Conservation (phyloP, 176 grass and related monocot species). For the Oryza coarctata region DNA sequence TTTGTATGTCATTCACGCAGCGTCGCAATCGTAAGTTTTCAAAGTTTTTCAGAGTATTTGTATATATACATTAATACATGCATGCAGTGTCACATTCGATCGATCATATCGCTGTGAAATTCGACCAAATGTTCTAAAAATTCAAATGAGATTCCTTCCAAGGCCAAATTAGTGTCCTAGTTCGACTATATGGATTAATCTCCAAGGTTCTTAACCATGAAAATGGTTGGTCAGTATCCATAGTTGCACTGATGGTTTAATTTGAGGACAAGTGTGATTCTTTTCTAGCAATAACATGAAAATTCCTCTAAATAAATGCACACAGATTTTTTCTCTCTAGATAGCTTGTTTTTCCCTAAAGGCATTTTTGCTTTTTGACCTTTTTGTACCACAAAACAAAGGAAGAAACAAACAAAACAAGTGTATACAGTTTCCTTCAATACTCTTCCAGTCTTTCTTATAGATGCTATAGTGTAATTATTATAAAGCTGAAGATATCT, state of each 20-base stretch:
- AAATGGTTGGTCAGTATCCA: too few relatives aligned
- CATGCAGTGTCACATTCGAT: too few relatives aligned
- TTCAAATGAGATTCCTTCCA: too few relatives aligned
- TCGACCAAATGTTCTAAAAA: too few relatives aligned
- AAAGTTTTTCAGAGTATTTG: neutral
- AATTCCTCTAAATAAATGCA: neutral
- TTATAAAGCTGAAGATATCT: neutral
- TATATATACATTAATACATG: neutral
- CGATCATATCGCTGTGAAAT: too few relatives aligned
- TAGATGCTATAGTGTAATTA: neutral
- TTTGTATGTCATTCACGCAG: slow-evolving; percentile 5
- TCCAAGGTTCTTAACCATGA: too few relatives aligned
- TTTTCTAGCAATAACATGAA: neutral
- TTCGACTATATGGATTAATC: too few relatives aligned
- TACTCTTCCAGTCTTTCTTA: neutral
- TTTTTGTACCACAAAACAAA: neutral
- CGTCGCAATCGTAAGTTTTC: neutral
- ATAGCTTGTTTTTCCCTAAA: slow-evolving; percentile 13
- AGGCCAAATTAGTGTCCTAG: too few relatives aligned
- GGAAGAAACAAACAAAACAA: neutral
- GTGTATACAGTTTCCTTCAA: neutral
- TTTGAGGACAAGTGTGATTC: neutral
- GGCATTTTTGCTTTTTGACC: neutral
- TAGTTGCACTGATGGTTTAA: neutral
- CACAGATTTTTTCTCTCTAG: neutral